A percentile compares a stretch with the other conserved stretches of the same genome.
Conservation (phyloP, 1,139 yeast species). For the Yamadazyma triangularis region DNA sequence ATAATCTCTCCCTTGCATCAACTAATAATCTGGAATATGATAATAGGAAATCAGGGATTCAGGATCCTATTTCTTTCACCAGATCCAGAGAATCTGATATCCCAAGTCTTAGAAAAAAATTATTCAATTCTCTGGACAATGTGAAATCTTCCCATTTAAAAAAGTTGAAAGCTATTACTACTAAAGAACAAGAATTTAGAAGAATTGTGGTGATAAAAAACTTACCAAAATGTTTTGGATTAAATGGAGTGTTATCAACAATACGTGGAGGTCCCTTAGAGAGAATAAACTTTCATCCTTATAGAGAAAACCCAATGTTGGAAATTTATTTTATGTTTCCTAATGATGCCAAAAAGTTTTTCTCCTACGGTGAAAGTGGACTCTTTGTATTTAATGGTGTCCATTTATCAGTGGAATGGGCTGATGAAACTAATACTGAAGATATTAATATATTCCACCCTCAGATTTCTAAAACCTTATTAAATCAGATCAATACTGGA, state of each 20-base stretch:
- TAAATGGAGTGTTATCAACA: slow-evolving; percentile 51
- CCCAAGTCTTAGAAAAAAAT: slow-evolving; percentile 1
- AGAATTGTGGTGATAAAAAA: slow-evolving; percentile 17
- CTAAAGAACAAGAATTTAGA: slow-evolving; percentile 4
- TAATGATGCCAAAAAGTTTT: slow-evolving; percentile 54
- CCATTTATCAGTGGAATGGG: slow-evolving; percentile 41
- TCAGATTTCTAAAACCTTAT: slow-evolving; percentile 21
- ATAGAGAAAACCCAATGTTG: slow-evolving; percentile 15
- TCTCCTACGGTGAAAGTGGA: slow-evolving; percentile 49
- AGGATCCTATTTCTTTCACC: too few species aligned
- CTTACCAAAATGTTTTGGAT: slow-evolving; percentile 25
- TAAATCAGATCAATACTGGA: slow-evolving; percentile 25
- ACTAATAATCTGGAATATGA: too few species aligned
- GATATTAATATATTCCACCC: slow-evolving; percentile 25
- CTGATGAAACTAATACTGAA: slow-evolving; percentile 20
- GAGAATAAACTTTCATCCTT: slow-evolving; percentile 29
- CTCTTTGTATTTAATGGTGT: slow-evolving; percentile 61
- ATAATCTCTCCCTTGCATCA: too few species aligned
- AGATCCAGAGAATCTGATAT: background rate
- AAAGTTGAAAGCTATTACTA: slow-evolving; percentile 1
- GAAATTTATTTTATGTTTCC: slow-evolving; percentile 53
- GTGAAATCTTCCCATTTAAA: too few species aligned
- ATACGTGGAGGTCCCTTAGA: slow-evolving; percentile 76
- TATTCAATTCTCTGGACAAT: slow-evolving; percentile 1
- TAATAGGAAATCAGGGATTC: too few species aligned